A percentile compares a stretch with the other conserved stretches of the same genome.
phyloP scores from a whole-genome alignment of 2,329 filamentous ascomycete genomes.

The Parastagonospora avenae region DNA sequence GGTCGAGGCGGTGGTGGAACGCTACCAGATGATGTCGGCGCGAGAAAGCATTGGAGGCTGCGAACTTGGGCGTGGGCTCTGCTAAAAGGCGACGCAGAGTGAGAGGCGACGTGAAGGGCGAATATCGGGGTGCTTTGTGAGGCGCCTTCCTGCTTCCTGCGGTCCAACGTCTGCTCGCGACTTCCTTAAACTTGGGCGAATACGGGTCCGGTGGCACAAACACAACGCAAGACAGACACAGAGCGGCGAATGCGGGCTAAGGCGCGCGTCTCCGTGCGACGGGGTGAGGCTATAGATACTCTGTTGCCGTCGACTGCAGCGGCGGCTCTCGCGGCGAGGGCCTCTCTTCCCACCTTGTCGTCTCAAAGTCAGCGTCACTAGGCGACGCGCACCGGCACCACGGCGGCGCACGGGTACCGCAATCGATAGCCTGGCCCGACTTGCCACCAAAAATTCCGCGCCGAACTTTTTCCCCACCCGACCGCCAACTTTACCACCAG shows the following conservation, averaged over 20 bases:
- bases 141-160: slow-evolving; percentile 6
- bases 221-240: not conserved
- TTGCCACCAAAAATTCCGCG: slow-evolving; percentile 29
- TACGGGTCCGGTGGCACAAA: not conserved
- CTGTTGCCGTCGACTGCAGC: slow-evolving; percentile 20
- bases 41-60: slow-evolving; percentile 12
- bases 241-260: not conserved
- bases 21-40: slow-evolving; percentile 15
- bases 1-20: slow-evolving; percentile 3
- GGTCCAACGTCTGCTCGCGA: slow-evolving; percentile 20
- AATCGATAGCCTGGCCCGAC: slow-evolving; percentile 6
- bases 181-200: slow-evolving; percentile 14
- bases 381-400: slow-evolving; percentile 19
- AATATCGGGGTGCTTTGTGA: slow-evolving; percentile 4
- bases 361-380: slow-evolving; percentile 36
- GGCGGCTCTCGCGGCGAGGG: slow-evolving; percentile 33
- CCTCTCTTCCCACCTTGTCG: slow-evolving; percentile 9
- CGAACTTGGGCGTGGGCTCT: not conserved
- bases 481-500: slow-evolving; percentile 2
- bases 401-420: slow-evolving; percentile 14
- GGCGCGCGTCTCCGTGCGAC: slow-evolving; percentile 1
- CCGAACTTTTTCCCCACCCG: slow-evolving; percentile 15
- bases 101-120: slow-evolving; percentile 15
- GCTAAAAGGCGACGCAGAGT: slow-evolving; percentile 3
- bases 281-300: not conserved